A percentile compares a stretch with the other conserved stretches of the same genome.
These are phyloP conservation scores for Russula sp. DNA, from an alignment of 768 basidiomycete species.

Conservation along the genomic window DNA sequence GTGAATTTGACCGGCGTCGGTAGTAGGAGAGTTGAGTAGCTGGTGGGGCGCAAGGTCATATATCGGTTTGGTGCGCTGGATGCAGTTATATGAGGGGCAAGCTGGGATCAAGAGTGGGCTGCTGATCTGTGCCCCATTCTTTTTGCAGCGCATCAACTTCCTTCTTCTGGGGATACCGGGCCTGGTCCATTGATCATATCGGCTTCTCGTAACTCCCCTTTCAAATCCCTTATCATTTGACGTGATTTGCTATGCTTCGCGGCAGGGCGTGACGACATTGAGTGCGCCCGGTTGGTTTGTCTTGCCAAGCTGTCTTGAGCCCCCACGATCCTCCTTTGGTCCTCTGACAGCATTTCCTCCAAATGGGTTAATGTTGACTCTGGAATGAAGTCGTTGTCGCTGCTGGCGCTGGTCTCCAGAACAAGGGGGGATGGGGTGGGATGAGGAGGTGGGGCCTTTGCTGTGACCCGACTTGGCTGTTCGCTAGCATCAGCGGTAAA, in stretches of 20 bases:
- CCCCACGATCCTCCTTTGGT: background rate
- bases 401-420: background rate
- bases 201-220: background rate
- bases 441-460: background rate
- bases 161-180: background rate
- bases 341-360: slow-evolving; percentile 8
- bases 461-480: background rate
- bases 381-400: background rate
- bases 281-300: background rate
- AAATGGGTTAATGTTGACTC: background rate
- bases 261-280: background rate
- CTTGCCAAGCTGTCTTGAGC: background rate
- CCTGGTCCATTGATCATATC: background rate
- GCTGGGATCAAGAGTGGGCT: too few relatives aligned
- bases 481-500: background rate
- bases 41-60: too few relatives aligned
- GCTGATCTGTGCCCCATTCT: too few relatives aligned
- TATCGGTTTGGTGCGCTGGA: too few relatives aligned
- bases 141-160: too few relatives aligned
- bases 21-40: too few relatives aligned
- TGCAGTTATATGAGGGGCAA: too few relatives aligned
- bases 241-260: background rate
- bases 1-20: too few relatives aligned
- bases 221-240: background rate
- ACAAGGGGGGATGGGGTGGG: background rate